These are phyloP conservation scores for Linderniella brevidens DNA, from an alignment of 257 asterid genomes.

Conservation along the genomic window DNA sequence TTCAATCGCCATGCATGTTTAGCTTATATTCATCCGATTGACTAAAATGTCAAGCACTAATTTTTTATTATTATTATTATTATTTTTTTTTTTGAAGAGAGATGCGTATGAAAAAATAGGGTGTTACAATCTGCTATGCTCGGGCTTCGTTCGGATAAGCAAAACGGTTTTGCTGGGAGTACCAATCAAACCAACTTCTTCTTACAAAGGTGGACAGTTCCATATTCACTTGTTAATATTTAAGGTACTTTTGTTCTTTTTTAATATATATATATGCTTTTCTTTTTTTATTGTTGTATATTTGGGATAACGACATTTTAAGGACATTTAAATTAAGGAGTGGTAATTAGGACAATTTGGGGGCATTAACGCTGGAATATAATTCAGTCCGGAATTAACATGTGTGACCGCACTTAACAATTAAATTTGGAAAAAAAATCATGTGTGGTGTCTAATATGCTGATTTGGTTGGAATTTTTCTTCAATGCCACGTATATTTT, in stretches of 20 bases:
- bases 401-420: too few species aligned
- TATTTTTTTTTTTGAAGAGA: not conserved
- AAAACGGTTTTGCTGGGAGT: not conserved
- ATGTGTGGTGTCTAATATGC: too few species aligned
- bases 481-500: too few species aligned
- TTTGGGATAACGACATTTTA: too few species aligned
- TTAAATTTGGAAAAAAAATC: too few species aligned
- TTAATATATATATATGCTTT: too few species aligned
- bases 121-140: slow-evolving; percentile 2
- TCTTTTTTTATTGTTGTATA: too few species aligned
- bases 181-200: not conserved
- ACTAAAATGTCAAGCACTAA: not conserved
- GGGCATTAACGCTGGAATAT: too few species aligned
- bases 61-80: not conserved
- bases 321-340: too few species aligned
- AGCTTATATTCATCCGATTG: not conserved
- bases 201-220: not conserved
- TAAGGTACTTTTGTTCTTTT: not conserved
- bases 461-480: too few species aligned
- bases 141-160: slow-evolving; percentile 3
- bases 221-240: not conserved
- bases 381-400: too few species aligned
- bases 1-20: not conserved
- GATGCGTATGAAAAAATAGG: not conserved
- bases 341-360: too few species aligned